A percentile compares a stretch with the other conserved stretches of the same genome.
phyloP scores from a whole-genome alignment of 495 filamentous ascomycete genomes.

The Trichoderma erinaceum region DNA sequence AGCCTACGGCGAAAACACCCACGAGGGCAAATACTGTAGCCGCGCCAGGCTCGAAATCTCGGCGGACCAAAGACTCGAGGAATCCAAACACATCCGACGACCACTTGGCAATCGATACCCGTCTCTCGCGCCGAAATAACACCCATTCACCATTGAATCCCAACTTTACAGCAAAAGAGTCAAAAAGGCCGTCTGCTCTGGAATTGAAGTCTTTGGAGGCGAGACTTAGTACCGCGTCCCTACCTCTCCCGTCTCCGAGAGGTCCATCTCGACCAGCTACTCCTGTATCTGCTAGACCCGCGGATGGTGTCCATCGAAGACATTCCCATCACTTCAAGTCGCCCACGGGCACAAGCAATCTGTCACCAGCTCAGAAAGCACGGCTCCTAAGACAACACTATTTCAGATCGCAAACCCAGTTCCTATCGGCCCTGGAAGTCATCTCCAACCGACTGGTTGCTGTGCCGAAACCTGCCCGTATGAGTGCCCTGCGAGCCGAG shows the following conservation, averaged over 20 bases:
- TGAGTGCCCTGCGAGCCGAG: constrained; percentile 70
- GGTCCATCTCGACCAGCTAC: constrained; percentile 37
- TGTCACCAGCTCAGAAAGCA: constrained; percentile 52
- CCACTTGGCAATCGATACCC: constrained; percentile 20
- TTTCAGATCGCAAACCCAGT: constrained; percentile 65
- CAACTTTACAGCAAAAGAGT: constrained; percentile 16
- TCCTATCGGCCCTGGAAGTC: constrained; percentile 64
- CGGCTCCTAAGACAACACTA: constrained; percentile 65
- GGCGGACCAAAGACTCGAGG: constrained; percentile 40
- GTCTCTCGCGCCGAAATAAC: constrained; percentile 8
- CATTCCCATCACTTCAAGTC: constrained; percentile 46
- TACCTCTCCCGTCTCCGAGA: constrained; percentile 51
- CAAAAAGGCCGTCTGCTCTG: constrained; percentile 29
- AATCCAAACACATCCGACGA: constrained; percentile 35
- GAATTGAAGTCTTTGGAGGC: constrained; percentile 42
- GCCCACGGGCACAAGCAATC: constrained; percentile 44
- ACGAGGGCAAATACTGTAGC: constrained; percentile 58
- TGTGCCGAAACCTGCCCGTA: constrained; percentile 65
- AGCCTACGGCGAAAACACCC: constrained; percentile 34
- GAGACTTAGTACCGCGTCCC: constrained; percentile 58
- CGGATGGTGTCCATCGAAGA: constrained; percentile 40
- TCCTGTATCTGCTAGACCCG: constrained; percentile 47
- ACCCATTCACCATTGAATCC: constrained; percentile 20
- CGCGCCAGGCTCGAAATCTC: constrained; percentile 38
- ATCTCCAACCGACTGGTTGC: constrained; percentile 70